Percentiles rank a stretch among this genome's conserved stretches.
These are phyloP conservation scores for Phytopythium ostracodes DNA, from an alignment of 352 stramenopile species.

Conservation along the genomic window DNA sequence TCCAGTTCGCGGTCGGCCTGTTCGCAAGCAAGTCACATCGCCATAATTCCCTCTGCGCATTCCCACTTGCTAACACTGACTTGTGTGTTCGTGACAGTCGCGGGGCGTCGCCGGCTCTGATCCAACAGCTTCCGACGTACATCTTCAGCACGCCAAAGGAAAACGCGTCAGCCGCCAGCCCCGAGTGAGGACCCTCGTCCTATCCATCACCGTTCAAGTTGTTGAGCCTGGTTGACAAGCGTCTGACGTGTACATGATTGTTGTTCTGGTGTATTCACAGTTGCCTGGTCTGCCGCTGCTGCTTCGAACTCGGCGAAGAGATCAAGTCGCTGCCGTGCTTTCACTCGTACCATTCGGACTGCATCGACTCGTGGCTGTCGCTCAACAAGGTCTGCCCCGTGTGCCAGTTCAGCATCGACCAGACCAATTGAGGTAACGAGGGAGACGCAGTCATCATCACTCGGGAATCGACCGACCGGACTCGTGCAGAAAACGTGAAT, in stretches of 20 bases:
- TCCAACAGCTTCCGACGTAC: conserved; percentile 81
- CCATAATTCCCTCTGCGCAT: background rate
- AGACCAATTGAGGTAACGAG: conserved; percentile 18
- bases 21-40: conserved; percentile 14
- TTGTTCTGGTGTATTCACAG: conserved; percentile 23
- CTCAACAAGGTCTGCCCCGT: conserved; percentile 91
- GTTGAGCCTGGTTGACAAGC: background rate
- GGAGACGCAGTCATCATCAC: conserved; percentile 5
- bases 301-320: conserved; percentile 87
- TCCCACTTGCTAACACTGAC: background rate
- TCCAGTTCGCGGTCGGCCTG: conserved; percentile 17
- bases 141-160: conserved; percentile 60
- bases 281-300: conserved; percentile 91
- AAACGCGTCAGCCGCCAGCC: conserved; percentile 29
- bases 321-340: conserved; percentile 93
- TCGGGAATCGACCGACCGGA: background rate
- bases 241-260: background rate
- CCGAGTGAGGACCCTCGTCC: conserved; percentile 38
- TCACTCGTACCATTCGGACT: conserved; percentile 92
- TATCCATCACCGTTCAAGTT: background rate
- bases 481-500: conserved; percentile 9
- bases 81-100: conserved; percentile 26
- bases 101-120: conserved; percentile 53
- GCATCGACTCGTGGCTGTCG: conserved; percentile 91
- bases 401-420: conserved; percentile 83